A percentile compares a stretch with the other conserved stretches of the same genome.
Evolutionary conservation across 345 rosid species (phyloP).

Genomic region (Corymbia maculata): DNA sequence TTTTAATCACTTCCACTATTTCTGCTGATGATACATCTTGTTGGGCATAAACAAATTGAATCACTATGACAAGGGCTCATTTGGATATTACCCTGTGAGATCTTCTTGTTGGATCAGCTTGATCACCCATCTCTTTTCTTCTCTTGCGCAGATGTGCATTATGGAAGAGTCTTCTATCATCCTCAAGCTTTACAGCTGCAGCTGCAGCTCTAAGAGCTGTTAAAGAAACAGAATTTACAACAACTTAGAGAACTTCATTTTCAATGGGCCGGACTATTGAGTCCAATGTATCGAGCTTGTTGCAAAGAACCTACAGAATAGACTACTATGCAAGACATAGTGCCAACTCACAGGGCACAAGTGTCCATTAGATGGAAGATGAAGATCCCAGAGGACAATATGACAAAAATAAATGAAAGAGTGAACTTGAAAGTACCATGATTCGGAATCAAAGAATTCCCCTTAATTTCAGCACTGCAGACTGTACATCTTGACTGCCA

Average conservation of each 20-base stretch:
- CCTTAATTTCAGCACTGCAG: conserved; percentile 75
- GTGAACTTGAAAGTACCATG: conserved; percentile 41
- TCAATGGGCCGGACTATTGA: neutral
- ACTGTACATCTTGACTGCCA: conserved; percentile 88
- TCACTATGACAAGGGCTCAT: neutral
- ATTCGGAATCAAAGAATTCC: conserved; percentile 70
- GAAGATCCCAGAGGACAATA: neutral
- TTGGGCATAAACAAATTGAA: neutral
- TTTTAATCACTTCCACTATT: neutral
- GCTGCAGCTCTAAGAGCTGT: conserved; percentile 98
- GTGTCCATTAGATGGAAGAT: neutral
- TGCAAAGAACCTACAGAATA: neutral
- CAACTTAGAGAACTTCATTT: neutral
- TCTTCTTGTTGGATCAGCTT: conserved; percentile 56
- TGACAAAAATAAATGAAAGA: neutral
- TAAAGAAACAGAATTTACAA: neutral
- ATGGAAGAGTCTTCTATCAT: conserved; percentile 81
- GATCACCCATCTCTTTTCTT: conserved; percentile 87
- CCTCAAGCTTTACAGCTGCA: conserved; percentile 80
- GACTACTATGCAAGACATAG: neutral
- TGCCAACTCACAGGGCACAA: neutral
- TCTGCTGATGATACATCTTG: neutral
- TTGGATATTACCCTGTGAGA: conserved; percentile 30
- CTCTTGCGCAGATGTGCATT: conserved; percentile 89
- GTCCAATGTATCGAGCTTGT: neutral